These are phyloP conservation scores for Pseudocercospora cruenta DNA, from an alignment of 2,329 filamentous ascomycete species.

Conservation along the genomic window DNA sequence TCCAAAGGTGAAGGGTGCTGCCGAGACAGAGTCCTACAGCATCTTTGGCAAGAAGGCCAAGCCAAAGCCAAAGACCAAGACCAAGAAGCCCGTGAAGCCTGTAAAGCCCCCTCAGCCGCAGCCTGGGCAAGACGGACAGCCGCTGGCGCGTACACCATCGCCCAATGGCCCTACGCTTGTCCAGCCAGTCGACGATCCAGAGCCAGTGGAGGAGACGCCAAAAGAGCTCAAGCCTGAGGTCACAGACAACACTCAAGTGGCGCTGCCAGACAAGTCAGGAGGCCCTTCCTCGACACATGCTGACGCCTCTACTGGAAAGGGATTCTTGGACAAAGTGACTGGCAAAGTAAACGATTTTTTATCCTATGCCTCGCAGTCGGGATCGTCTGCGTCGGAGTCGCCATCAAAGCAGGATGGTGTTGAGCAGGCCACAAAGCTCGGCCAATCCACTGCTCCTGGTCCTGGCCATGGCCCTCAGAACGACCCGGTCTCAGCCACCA, in stretches of 20 bases:
- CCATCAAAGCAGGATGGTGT: neutral
- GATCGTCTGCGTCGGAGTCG: neutral
- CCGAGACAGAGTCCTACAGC: constrained; percentile 41
- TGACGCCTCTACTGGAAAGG: neutral
- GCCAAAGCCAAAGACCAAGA: constrained; percentile 23
- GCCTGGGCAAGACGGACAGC: neutral
- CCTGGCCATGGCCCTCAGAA: neutral
- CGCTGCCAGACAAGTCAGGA: neutral
- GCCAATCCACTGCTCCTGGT: neutral
- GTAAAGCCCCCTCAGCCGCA: neutral
- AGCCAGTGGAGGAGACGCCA: neutral
- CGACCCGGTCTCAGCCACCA: neutral
- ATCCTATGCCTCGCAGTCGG: neutral
- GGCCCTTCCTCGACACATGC: neutral
- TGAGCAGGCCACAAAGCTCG: neutral
- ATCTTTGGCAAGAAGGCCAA: constrained; percentile 35
- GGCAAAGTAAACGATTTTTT: neutral
- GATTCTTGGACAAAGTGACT: neutral
- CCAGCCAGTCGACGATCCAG: neutral
- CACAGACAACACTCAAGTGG: neutral
- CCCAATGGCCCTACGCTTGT: neutral
- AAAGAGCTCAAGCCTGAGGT: neutral
- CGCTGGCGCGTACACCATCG: neutral
- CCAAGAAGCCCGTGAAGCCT: constrained; percentile 23
- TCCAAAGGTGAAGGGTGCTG: constrained; percentile 38